Conservation (phyloP, 1,139 yeast genomes). For the Blastobotrys ciferrii region DNA sequence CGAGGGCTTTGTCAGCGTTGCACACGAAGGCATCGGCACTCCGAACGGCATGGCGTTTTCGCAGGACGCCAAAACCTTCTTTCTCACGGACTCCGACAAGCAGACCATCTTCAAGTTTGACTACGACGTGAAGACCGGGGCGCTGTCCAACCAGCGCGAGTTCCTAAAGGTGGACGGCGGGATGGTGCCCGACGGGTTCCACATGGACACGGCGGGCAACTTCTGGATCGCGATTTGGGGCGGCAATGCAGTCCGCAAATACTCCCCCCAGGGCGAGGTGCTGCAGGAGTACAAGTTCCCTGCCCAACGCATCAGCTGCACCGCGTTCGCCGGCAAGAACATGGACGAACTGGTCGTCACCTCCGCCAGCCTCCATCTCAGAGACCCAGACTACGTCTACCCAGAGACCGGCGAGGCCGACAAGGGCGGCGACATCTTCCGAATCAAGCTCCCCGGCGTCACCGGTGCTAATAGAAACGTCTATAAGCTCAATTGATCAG, state of each 20-base stretch:
- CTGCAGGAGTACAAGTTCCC: conserved; percentile 58
- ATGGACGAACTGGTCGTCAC: conserved; percentile 65
- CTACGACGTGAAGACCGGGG: conserved; percentile 50
- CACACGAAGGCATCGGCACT: conserved; percentile 22
- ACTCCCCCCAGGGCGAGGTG: conserved; percentile 39
- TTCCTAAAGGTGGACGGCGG: conserved; percentile 66
- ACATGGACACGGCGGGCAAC: conserved; percentile 59
- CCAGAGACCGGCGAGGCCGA: conserved; percentile 42
- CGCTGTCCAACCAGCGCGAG: conserved; percentile 43
- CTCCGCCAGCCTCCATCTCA: conserved; percentile 55
- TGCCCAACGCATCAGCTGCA: conserved; percentile 63
- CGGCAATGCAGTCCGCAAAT: conserved; percentile 53
- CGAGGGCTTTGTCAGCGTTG: conserved; percentile 18
- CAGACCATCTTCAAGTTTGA: conserved; percentile 61
- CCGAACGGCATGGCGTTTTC: conserved; percentile 77
- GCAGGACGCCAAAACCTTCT: conserved; percentile 49
- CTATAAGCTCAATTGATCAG: too few species aligned
- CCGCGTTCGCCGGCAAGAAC: conserved; percentile 64
- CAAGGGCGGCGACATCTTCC: conserved; percentile 55
- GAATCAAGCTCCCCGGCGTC: conserved; percentile 34
- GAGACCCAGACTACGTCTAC: conserved; percentile 31
- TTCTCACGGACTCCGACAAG: conserved; percentile 70
- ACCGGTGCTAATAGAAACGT: conserved; percentile 19
- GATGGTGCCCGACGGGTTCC: conserved; percentile 83
- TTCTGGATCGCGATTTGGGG: conserved; percentile 72